Evolutionary conservation across 2,329 filamentous ascomycete genomes (phyloP).

Genomic region (Penicillium palitans): DNA sequence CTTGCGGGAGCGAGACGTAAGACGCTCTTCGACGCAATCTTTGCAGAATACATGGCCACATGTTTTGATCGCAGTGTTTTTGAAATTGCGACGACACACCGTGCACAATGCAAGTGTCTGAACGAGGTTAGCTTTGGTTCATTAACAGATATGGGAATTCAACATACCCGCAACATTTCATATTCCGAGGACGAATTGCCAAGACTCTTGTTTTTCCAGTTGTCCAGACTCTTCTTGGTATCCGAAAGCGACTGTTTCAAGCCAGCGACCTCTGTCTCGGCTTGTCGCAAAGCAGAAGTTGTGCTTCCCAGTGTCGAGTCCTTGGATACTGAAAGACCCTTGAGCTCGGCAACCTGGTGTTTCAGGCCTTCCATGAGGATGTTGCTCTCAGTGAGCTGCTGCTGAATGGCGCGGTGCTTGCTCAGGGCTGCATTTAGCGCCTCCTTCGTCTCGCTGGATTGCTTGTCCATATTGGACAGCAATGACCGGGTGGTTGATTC

Average conservation of each 20-base stretch:
- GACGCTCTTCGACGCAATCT: slow-evolving; percentile 83
- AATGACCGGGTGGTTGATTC: slow-evolving; percentile 75
- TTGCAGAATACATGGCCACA: slow-evolving; percentile 96
- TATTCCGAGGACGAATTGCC: slow-evolving; percentile 80
- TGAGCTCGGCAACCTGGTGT: slow-evolving; percentile 75
- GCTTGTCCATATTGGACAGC: slow-evolving; percentile 84
- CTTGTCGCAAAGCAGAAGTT: slow-evolving; percentile 59
- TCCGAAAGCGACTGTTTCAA: slow-evolving; percentile 75
- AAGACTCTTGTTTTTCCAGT: slow-evolving; percentile 78
- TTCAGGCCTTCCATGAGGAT: slow-evolving; percentile 71
- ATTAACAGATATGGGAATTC: neutral
- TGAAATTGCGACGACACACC: slow-evolving; percentile 89
- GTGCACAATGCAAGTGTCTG: slow-evolving; percentile 81
- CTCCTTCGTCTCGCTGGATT: slow-evolving; percentile 78
- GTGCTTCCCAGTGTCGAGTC: slow-evolving; percentile 69
- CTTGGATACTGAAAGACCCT: slow-evolving; percentile 70
- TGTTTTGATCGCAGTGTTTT: slow-evolving; percentile 88
- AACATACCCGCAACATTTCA: slow-evolving; percentile 79
- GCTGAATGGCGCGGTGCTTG: slow-evolving; percentile 75
- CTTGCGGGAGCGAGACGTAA: slow-evolving; percentile 87
- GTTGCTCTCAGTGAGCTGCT: slow-evolving; percentile 67
- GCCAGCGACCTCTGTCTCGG: slow-evolving; percentile 73
- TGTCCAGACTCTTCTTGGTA: slow-evolving; percentile 77
- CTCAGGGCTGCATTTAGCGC: slow-evolving; percentile 68
- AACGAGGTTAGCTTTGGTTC: slow-evolving; percentile 12